Evolutionary conservation across 1,284 basidiomycete genomes (phyloP), one percentile per base, ranked within the genome.

Genomic region (Trametes hirsuta): DNA sequence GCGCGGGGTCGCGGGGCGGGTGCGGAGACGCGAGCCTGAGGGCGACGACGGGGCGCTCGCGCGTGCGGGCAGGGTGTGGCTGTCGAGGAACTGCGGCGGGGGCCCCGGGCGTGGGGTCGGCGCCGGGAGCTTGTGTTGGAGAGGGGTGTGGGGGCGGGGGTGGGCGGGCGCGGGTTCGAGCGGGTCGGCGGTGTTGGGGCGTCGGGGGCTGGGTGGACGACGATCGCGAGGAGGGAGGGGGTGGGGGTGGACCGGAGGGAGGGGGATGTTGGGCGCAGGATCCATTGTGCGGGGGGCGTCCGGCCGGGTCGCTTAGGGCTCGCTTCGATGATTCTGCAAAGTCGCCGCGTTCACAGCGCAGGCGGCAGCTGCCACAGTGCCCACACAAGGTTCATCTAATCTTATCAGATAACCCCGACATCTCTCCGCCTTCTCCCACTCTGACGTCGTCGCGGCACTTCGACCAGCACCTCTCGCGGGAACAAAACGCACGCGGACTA

Each of bases 251-350:
- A 34, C 56, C 53, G 61, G 48, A 41, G 48, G 59, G 47, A 21
- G 18, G 30, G 53, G 39, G 55, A 52, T 59, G 50, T 61, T 63
- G 12, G 56, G 53, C 56, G 48, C 61, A 57, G 61, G 57, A 39
- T 66, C 59, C 61, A 66, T 63, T 46, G 57, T 66, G 60, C 47
- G 58, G 55, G 42, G 52, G 25, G 40, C 35, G 55, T 56, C 51
- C 55, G 63, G 58, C 64, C 51, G 55, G 51, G 61, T 63, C 61
- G 64, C 61, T 61, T 62, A 65, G 60, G 59, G 50, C 50, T 62
- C 60, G 60, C 60, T 62, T 65, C 55, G 51, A 50, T 46, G 61
- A 55, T 57, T 47, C 49, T 57, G 55, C 42, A 51, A 40, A 30
- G 36, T 41, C 48, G 47, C 55, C 57, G 61, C 58, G 58, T 65